These are phyloP conservation scores for Colletotrichum lini DNA, from an alignment of 2,329 filamentous ascomycete genomes.

Conservation along the genomic window DNA sequence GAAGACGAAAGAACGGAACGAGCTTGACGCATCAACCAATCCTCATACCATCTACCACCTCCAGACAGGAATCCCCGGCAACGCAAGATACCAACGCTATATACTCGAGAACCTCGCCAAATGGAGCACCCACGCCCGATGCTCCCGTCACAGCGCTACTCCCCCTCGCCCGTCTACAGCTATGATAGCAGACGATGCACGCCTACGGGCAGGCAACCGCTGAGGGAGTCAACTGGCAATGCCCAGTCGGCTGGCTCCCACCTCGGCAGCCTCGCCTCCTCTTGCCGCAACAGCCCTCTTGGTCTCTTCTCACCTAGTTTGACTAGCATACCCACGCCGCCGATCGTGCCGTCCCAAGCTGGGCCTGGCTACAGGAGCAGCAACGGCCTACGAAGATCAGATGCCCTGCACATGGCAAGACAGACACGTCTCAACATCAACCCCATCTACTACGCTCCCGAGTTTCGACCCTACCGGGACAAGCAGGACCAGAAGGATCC, in stretches of 20 bases:
- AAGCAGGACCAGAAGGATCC: conserved; percentile 75
- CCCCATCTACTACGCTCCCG: conserved; percentile 73
- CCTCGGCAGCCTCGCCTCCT: conserved; percentile 52
- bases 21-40: conserved; percentile 24
- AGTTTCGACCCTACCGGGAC: conserved; percentile 76
- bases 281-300: conserved; percentile 61
- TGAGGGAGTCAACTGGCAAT: conserved; percentile 68
- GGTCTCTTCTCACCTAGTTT: conserved; percentile 61
- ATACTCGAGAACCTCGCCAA: conserved; percentile 4
- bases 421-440: conserved; percentile 61
- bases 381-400: conserved; percentile 48
- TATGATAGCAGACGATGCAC: conserved; percentile 60
- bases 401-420: conserved; percentile 49
- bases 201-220: conserved; percentile 58
- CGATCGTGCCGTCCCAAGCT: conserved; percentile 66
- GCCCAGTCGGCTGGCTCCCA: conserved; percentile 55
- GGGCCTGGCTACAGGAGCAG: conserved; percentile 52
- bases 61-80: conserved; percentile 13
- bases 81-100: background rate
- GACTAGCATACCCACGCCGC: conserved; percentile 62
- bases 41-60: conserved; percentile 6
- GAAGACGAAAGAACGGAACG: conserved; percentile 26
- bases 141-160: conserved; percentile 66
- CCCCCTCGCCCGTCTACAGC: conserved; percentile 61
- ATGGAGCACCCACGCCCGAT: conserved; percentile 59